phyloP scores from a whole-genome alignment of 106 monocot species.

The Acorus gramineus region DNA sequence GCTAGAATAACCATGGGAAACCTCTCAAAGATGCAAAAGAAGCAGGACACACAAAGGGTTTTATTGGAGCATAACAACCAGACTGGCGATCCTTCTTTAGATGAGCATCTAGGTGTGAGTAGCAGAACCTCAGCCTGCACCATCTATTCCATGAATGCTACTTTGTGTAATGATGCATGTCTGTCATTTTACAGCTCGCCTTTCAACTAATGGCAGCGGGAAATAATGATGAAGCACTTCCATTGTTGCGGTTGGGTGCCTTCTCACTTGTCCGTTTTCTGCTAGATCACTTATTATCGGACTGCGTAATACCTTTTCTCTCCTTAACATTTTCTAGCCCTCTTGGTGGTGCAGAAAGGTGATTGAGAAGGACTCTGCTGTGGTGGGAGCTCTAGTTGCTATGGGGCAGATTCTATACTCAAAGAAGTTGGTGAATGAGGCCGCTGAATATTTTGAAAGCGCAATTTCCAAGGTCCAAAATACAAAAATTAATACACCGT shows the following conservation, averaged over 20 bases:
- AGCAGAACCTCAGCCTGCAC: not conserved
- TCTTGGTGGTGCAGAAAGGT: constrained; percentile 35
- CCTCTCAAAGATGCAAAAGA: constrained; percentile 5
- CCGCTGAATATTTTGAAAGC: constrained; percentile 61
- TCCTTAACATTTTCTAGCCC: too few species aligned
- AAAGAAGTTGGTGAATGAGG: constrained; percentile 47
- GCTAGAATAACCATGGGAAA: constrained; percentile 13
- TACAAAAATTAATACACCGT: too few species aligned
- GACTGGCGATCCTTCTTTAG: constrained; percentile 34
- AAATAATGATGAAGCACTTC: constrained; percentile 50
- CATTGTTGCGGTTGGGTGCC: constrained; percentile 33
- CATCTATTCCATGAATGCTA: not conserved
- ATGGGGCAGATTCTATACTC: constrained; percentile 68
- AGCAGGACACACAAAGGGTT: not conserved
- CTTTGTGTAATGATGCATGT: not conserved
- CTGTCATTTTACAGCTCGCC: constrained; percentile 32
- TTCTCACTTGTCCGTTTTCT: not conserved
- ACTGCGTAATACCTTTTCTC: too few species aligned
- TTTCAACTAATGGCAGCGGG: constrained; percentile 41
- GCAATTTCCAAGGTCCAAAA: constrained; percentile 66
- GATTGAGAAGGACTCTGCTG: constrained; percentile 62
- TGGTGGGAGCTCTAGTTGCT: constrained; percentile 61
- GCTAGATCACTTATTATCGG: too few species aligned
- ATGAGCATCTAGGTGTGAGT: constrained; percentile 70
- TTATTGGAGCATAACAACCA: constrained; percentile 14